A percentile compares a stretch with the other conserved stretches of the same genome.
Conservation (phyloP, 2,329 filamentous ascomycete genomes). For the Cryphonectria carpinicola region DNA sequence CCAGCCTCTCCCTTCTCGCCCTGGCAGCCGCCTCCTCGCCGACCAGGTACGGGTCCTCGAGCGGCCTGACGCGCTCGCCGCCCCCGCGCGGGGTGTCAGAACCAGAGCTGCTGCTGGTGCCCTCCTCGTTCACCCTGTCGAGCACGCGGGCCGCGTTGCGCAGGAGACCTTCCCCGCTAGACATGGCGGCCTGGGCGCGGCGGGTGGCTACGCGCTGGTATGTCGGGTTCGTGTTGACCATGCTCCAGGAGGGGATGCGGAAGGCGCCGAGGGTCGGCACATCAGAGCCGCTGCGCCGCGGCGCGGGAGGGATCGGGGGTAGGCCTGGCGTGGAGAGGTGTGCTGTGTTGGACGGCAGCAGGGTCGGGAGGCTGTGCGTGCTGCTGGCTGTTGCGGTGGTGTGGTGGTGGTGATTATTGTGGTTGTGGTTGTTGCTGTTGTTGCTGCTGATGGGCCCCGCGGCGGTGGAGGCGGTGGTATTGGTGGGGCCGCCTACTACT, state of each 20-base stretch:
- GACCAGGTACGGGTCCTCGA: constrained; percentile 70
- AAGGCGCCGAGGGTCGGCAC: constrained; percentile 55
- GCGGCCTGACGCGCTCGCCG: constrained; percentile 45
- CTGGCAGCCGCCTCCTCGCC: constrained; percentile 65
- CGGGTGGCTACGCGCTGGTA: constrained; percentile 68
- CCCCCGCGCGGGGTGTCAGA: constrained; percentile 30
- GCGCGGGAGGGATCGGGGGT: constrained; percentile 51
- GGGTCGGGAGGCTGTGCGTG: constrained; percentile 30
- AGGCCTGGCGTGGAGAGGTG: constrained; percentile 46
- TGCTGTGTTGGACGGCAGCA: constrained; percentile 42
- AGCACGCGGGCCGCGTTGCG: constrained; percentile 37
- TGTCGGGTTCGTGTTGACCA: constrained; percentile 56
- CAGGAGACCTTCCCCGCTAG: constrained; percentile 38
- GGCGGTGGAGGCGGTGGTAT: constrained; percentile 22
- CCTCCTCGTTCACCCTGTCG: constrained; percentile 44
- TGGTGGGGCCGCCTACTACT: constrained; percentile 22
- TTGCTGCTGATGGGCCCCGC: constrained; percentile 12
- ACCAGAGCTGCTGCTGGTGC: constrained; percentile 17
- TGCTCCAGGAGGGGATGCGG: constrained; percentile 63
- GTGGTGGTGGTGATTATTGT: neutral
- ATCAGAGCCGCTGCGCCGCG: constrained; percentile 36
- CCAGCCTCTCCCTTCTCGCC: constrained; percentile 60
- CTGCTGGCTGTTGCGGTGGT: neutral
- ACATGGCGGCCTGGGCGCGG: constrained; percentile 50
- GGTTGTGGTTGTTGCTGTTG: neutral